Conservation (phyloP, 2,329 filamentous ascomycete species). For the Neospermospora avenae region DNA sequence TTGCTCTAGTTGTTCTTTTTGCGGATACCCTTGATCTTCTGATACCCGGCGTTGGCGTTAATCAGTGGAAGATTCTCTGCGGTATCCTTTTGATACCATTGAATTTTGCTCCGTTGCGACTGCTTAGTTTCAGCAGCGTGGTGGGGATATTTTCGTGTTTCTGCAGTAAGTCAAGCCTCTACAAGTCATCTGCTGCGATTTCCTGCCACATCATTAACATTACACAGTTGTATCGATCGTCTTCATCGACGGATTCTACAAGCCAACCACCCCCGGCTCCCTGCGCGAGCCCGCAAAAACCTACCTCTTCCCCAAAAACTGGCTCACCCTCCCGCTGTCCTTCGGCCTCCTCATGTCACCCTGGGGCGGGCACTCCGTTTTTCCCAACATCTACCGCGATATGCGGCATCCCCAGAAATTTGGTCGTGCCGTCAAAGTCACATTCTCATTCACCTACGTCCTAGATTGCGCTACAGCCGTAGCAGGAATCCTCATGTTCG, state of each 20-base stretch:
- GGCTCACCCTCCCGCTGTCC: slow-evolving; percentile 78
- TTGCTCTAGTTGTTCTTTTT: slow-evolving; percentile 89
- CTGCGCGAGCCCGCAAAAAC: slow-evolving; percentile 76
- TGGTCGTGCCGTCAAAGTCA: slow-evolving; percentile 67
- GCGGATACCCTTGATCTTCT: slow-evolving; percentile 81
- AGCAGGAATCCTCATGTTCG: slow-evolving; percentile 90
- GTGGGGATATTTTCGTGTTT: slow-evolving; percentile 90
- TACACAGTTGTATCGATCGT: slow-evolving; percentile 74
- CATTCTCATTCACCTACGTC: slow-evolving; percentile 81
- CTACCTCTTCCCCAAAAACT: slow-evolving; percentile 79
- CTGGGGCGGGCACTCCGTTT: slow-evolving; percentile 64
- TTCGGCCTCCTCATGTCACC: slow-evolving; percentile 87
- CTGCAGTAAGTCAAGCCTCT: slow-evolving; percentile 61
- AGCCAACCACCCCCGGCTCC: slow-evolving; percentile 75
- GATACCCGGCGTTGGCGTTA: slow-evolving; percentile 65
- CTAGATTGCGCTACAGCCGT: slow-evolving; percentile 81
- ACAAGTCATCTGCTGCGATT: neutral
- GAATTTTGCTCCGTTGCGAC: slow-evolving; percentile 77
- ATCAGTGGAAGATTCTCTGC: slow-evolving; percentile 83
- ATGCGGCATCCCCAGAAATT: slow-evolving; percentile 73
- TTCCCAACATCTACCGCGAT: slow-evolving; percentile 80
- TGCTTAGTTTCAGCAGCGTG: slow-evolving; percentile 87
- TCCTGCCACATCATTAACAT: neutral
- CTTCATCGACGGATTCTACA: slow-evolving; percentile 81
- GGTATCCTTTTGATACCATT: slow-evolving; percentile 75